A percentile compares a stretch with the other conserved stretches of the same genome.
phyloP scores from a whole-genome alignment of 768 basidiomycete species.

The Cyclocybe aegerita region DNA sequence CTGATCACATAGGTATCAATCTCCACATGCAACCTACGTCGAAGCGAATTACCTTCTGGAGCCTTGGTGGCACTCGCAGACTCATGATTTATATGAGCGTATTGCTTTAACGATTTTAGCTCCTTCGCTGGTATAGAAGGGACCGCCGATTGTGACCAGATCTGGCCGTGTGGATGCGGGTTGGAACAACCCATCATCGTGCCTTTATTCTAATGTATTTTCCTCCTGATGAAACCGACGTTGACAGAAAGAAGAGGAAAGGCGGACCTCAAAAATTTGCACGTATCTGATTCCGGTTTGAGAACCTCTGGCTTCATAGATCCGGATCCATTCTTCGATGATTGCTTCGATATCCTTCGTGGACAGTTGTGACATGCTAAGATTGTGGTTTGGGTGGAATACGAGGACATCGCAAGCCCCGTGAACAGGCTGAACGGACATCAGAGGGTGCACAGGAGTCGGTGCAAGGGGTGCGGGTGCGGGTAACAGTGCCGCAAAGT shows the following conservation, averaged over 20 bases:
- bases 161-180: constrained; percentile 92
- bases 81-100: constrained; percentile 34
- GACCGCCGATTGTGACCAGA: constrained; percentile 75
- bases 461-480: constrained; percentile 57
- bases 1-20: constrained; percentile 23
- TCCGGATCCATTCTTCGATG: constrained; percentile 69
- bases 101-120: constrained; percentile 52
- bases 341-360: constrained; percentile 58
- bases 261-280: constrained; percentile 83
- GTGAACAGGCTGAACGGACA: constrained; percentile 64
- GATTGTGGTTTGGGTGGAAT: constrained; percentile 84
- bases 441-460: constrained; percentile 53
- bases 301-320: constrained; percentile 59
- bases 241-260: background rate
- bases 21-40: background rate
- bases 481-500: constrained; percentile 79
- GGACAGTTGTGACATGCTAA: constrained; percentile 72
- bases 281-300: constrained; percentile 76
- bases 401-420: constrained; percentile 88
- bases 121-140: constrained; percentile 73
- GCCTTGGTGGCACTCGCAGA: constrained; percentile 53
- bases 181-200: constrained; percentile 95
- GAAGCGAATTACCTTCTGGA: constrained; percentile 34
- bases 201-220: constrained; percentile 76
- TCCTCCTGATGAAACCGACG: constrained; percentile 1